Percentiles rank a stretch among this genome's conserved stretches.
Conservation (phyloP, 352 stramenopile genomes). For the Phytophthora ramorum region DNA sequence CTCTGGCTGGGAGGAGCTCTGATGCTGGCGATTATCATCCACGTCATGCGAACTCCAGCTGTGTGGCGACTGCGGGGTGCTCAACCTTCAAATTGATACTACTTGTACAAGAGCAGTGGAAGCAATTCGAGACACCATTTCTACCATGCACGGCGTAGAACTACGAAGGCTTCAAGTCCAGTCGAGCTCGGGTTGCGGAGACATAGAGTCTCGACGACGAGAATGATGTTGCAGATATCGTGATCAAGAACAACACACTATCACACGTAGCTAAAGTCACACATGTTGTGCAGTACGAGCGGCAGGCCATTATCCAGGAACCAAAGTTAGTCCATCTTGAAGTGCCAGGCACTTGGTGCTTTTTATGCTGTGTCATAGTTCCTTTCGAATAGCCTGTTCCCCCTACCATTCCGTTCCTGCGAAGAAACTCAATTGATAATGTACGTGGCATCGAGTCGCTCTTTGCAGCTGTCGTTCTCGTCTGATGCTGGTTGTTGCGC, state of each 20-base stretch:
- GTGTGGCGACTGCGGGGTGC: constrained; percentile 13
- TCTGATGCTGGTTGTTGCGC: constrained; percentile 9
- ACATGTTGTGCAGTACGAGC: too few relatives aligned
- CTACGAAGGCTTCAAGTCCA: too few relatives aligned
- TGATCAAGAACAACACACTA: too few relatives aligned
- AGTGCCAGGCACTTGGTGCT: neutral
- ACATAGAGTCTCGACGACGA: too few relatives aligned
- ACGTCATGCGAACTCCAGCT: constrained; percentile 12
- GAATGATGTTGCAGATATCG: too few relatives aligned
- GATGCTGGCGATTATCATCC: constrained; percentile 33
- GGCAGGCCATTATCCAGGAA: too few relatives aligned
- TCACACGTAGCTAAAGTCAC: too few relatives aligned
- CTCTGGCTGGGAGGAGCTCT: constrained; percentile 16
- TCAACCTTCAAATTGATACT: constrained; percentile 10
- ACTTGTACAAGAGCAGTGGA: neutral
- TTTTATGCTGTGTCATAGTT: constrained; percentile 7
- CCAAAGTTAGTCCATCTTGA: too few relatives aligned
- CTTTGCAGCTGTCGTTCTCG: neutral
- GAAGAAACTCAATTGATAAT: constrained; percentile 8
- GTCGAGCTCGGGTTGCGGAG: neutral
- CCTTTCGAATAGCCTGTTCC: constrained; percentile 7
- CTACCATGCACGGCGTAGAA: neutral
- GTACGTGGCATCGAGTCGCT: constrained; percentile 15
- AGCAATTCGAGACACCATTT: neutral
- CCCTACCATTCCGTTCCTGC: constrained; percentile 13